A percentile compares a stretch with the other conserved stretches of the same genome.
phyloP scores from a whole-genome alignment of 371 early-diverging fungal species.

The Mortierella sp. region DNA sequence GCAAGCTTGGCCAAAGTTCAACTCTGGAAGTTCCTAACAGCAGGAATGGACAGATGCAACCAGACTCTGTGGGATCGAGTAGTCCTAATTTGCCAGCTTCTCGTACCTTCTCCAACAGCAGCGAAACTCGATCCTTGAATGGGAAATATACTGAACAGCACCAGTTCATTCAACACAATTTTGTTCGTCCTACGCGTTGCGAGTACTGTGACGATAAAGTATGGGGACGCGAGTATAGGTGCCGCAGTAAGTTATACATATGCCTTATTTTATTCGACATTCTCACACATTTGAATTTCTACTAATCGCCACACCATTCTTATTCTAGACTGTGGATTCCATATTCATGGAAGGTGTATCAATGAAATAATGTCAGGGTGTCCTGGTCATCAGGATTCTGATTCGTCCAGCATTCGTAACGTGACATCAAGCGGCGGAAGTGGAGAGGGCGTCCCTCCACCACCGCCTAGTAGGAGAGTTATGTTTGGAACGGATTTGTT shows the following conservation, averaged over 20 bases:
- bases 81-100: slow-evolving; percentile 29
- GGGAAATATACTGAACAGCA: slow-evolving; percentile 63
- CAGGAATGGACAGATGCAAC: slow-evolving; percentile 13
- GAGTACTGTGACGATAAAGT: slow-evolving; percentile 88
- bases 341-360: slow-evolving; percentile 72
- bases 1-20: slow-evolving; percentile 43
- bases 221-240: slow-evolving; percentile 82
- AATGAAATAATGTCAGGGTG: slow-evolving; percentile 39
- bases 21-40: slow-evolving; percentile 17
- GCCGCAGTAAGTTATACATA: slow-evolving; percentile 69
- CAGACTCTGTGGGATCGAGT: slow-evolving; percentile 34
- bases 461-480: slow-evolving; percentile 41
- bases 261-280: not conserved
- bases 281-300: not conserved
- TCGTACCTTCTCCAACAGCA: slow-evolving; percentile 29
- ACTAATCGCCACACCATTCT: not conserved
- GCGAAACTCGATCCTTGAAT: slow-evolving; percentile 46
- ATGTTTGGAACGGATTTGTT: slow-evolving; percentile 74
- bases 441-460: slow-evolving; percentile 22
- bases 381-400: slow-evolving; percentile 31
- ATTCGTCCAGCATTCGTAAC: slow-evolving; percentile 37
- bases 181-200: slow-evolving; percentile 79
- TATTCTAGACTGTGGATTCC: slow-evolving; percentile 63
- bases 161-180: slow-evolving; percentile 70
- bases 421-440: slow-evolving; percentile 29